These are phyloP conservation scores for Skeletonema marinoi DNA, from an alignment of 108 stramenopile species.

Conservation along the genomic window DNA sequence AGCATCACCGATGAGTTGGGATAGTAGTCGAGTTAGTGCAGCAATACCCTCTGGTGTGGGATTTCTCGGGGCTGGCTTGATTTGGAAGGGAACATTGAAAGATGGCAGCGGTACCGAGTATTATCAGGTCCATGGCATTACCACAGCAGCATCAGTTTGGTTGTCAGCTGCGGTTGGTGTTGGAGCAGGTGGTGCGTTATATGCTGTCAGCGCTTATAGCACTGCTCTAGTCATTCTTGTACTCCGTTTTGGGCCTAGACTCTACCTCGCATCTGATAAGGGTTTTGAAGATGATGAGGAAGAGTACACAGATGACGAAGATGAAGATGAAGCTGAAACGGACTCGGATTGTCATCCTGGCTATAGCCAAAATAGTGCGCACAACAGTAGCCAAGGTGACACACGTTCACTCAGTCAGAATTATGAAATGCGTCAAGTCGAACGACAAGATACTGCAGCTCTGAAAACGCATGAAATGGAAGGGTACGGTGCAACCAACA, in stretches of 20 bases:
- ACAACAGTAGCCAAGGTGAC: not conserved
- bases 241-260: conserved; percentile 23
- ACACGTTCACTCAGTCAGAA: not conserved
- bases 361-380: not conserved
- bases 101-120: conserved; percentile 20
- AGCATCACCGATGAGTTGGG: conserved; percentile 82
- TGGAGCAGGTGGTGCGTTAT: conserved; percentile 50
- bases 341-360: not conserved
- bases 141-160: conserved; percentile 47
- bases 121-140: conserved; percentile 54
- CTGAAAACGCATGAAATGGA: not conserved
- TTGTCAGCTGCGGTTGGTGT: conserved; percentile 27
- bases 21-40: conserved; percentile 44
- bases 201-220: conserved; percentile 32
- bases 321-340: conserved; percentile 6
- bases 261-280: conserved; percentile 19
- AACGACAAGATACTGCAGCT: not conserved
- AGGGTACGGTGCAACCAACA: conserved; percentile 14
- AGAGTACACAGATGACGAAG: conserved; percentile 12
- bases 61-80: conserved; percentile 50
- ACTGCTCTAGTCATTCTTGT: conserved; percentile 24
- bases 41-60: conserved; percentile 57
- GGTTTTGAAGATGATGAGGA: conserved; percentile 26
- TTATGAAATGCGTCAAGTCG: not conserved
- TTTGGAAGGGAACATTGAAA: conserved; percentile 44